These are phyloP conservation scores for Bruguiera parviflora DNA, from an alignment of 345 rosid species.

Conservation along the genomic window DNA sequence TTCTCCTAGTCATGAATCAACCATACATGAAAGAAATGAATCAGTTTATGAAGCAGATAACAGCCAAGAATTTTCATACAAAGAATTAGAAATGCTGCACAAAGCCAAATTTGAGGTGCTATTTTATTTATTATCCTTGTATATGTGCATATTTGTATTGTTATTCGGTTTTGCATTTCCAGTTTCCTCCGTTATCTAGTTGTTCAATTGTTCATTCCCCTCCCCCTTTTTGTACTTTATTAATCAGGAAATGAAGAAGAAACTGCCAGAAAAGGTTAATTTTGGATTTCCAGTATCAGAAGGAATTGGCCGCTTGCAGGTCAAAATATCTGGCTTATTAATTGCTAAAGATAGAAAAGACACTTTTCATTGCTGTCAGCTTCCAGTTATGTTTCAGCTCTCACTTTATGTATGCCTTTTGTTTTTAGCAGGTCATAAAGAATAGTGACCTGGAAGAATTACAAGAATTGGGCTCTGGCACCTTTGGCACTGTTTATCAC, in stretches of 20 bases:
- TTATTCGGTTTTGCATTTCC: background rate
- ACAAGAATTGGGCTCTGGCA: constrained; percentile 37
- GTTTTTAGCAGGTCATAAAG: constrained; percentile 30
- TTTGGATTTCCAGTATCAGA: constrained; percentile 50
- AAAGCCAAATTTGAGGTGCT: constrained; percentile 54
- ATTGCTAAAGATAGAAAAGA: background rate
- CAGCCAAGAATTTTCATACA: constrained; percentile 23
- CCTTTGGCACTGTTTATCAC: constrained; percentile 37
- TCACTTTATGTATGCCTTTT: constrained; percentile 3
- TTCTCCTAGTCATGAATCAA: constrained; percentile 32
- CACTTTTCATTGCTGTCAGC: too few relatives aligned
- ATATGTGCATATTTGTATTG: background rate
- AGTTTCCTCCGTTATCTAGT: background rate
- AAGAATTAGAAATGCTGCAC: constrained; percentile 33
- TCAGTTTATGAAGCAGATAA: constrained; percentile 24
- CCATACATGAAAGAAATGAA: constrained; percentile 24
- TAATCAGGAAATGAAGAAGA: constrained; percentile 45
- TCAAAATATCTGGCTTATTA: constrained; percentile 16
- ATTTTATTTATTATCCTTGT: constrained; percentile 1
- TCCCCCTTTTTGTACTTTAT: background rate
- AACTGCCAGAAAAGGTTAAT: constrained; percentile 42
- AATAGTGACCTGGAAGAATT: constrained; percentile 30
- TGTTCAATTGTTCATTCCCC: too few relatives aligned
- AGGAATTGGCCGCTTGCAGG: constrained; percentile 63
- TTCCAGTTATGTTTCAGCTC: background rate